Evolutionary conservation across 208 protist species (phyloP).

Genomic region (Porcisia deanei): DNA sequence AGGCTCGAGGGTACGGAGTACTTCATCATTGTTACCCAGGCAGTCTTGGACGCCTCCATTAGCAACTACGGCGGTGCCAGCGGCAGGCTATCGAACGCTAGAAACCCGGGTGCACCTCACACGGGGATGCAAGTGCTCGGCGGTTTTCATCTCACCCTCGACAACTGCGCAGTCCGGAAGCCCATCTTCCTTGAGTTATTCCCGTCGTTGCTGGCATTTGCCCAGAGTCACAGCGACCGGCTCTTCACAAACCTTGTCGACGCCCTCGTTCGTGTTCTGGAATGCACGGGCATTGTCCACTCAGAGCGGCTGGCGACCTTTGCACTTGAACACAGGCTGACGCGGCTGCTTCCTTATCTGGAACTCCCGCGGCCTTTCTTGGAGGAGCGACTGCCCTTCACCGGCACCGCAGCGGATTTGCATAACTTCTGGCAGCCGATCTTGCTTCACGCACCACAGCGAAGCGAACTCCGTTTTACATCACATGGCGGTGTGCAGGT

Average conservation of each 20-base stretch:
- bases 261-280: conserved; percentile 47
- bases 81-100: conserved; percentile 11
- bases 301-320: conserved; percentile 58
- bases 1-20: conserved; percentile 55
- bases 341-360: conserved; percentile 67
- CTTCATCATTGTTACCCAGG: conserved; percentile 66
- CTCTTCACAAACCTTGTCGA: conserved; percentile 56
- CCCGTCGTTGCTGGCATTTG: conserved; percentile 49
- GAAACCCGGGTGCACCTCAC: conserved; percentile 17
- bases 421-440: conserved; percentile 77
- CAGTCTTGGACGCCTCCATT: conserved; percentile 66
- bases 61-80: conserved; percentile 41
- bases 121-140: conserved; percentile 40
- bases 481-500: conserved; percentile 66
- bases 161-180: conserved; percentile 69
- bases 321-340: conserved; percentile 46
- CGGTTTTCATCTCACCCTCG: conserved; percentile 40
- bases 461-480: conserved; percentile 72
- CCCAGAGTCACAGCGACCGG: conserved; percentile 30
- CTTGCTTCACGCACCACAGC: conserved; percentile 53
- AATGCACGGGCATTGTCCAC: conserved; percentile 62
- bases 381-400: conserved; percentile 54
- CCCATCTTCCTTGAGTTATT: conserved; percentile 79
- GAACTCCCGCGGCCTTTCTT: conserved; percentile 48
- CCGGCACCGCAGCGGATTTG: conserved; percentile 39